Evolutionary conservation across 208 protist species (phyloP).

Genomic region (Angomonas deanei): DNA sequence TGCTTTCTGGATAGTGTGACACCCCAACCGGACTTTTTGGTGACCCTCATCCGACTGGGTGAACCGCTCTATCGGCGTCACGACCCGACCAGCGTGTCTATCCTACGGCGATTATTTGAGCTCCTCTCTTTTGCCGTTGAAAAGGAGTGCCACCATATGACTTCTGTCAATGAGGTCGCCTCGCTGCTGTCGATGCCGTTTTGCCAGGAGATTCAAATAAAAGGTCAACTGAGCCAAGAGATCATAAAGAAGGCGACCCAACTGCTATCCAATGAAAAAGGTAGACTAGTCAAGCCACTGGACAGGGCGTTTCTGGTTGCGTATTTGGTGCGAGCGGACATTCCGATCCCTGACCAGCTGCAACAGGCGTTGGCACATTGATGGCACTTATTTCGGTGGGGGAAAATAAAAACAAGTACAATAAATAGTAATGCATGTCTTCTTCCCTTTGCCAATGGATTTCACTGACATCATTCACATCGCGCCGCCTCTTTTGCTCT

Average conservation of each 20-base stretch:
- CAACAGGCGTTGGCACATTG: slow-evolving; percentile 24
- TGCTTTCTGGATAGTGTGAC: slow-evolving; percentile 19
- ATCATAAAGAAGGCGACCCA: slow-evolving; percentile 14
- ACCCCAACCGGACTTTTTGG: slow-evolving; percentile 9
- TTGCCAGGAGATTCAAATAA: slow-evolving; percentile 17
- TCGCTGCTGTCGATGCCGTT: slow-evolving; percentile 28
- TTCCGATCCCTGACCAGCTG: slow-evolving; percentile 29
- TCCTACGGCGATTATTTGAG: slow-evolving; percentile 4
- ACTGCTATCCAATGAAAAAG: slow-evolving; percentile 9
- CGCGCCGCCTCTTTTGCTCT: too few relatives aligned
- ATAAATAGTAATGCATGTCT: too few relatives aligned
- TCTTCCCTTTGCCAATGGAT: too few relatives aligned
- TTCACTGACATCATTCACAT: too few relatives aligned
- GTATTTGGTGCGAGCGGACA: slow-evolving; percentile 55
- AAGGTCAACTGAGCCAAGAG: slow-evolving; percentile 18
- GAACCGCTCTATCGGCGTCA: not conserved
- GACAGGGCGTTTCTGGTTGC: slow-evolving; percentile 71
- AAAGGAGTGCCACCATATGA: slow-evolving; percentile 8
- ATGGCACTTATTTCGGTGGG: too few relatives aligned
- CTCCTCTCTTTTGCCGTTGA: not conserved
- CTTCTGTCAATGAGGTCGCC: slow-evolving; percentile 37
- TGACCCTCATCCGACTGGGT: slow-evolving; percentile 7
- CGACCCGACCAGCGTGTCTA: not conserved
- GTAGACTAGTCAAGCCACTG: slow-evolving; percentile 5
- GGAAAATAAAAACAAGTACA: too few relatives aligned